Evolutionary conservation across 2,329 filamentous ascomycete genomes (phyloP).

Genomic region (Beauveria sp.): DNA sequence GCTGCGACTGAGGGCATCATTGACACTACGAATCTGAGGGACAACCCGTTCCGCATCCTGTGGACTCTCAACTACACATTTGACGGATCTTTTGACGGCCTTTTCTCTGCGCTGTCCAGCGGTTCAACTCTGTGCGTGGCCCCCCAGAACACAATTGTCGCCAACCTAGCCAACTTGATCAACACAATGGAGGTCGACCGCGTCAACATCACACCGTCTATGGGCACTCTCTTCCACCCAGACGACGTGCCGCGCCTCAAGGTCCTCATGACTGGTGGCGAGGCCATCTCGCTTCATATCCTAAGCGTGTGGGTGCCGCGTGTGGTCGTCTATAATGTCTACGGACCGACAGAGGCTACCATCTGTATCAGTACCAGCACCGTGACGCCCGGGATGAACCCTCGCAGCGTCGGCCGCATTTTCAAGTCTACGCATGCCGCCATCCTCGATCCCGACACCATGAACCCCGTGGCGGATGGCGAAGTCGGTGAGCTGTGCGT

Average conservation of each 20-base stretch:
- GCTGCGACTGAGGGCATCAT: background rate
- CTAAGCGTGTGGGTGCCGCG: background rate
- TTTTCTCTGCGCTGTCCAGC: constrained; percentile 9
- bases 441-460: background rate
- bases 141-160: constrained; percentile 11
- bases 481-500: background rate
- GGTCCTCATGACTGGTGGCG: background rate
- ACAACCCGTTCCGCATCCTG: constrained; percentile 11
- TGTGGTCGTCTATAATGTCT: background rate
- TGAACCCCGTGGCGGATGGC: background rate
- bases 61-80: constrained; percentile 16
- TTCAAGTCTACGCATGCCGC: background rate
- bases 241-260: background rate
- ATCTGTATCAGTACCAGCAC: background rate
- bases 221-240: background rate
- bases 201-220: background rate
- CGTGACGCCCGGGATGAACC: background rate
- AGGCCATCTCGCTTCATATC: background rate
- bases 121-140: constrained; percentile 15
- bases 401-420: background rate
- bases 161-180: constrained; percentile 13
- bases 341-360: background rate
- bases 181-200: background rate
- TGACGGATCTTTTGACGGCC: constrained; percentile 13
- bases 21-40: background rate